Percentiles rank a stretch among this genome's conserved stretches.
Evolutionary conservation across 129 eudicot genomes (phyloP).

Genomic region (Solidago caesia): DNA sequence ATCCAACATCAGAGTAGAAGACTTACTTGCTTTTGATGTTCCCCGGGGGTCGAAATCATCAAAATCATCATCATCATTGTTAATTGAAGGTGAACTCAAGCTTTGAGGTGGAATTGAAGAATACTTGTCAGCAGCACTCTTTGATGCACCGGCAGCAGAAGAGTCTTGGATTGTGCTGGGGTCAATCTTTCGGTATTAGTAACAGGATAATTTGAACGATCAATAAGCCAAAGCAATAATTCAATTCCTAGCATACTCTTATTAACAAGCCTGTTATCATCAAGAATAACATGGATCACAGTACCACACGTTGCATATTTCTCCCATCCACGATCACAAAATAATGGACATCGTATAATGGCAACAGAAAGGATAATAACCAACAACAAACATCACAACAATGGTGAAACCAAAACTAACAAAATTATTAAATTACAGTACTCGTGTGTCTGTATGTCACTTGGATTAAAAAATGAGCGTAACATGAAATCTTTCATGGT

Average conservation of each 20-base stretch:
- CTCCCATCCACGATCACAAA: not conserved
- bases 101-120: constrained; percentile 49
- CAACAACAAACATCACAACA: not conserved
- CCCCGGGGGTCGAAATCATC: constrained; percentile 99
- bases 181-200: constrained; percentile 26
- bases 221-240: constrained; percentile 10
- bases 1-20: constrained; percentile 6
- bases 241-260: not conserved
- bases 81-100: constrained; percentile 46
- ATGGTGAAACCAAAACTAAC: not conserved
- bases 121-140: constrained; percentile 44
- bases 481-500: too few species aligned
- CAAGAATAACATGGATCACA: not conserved
- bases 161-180: constrained; percentile 63
- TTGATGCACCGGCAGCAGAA: constrained; percentile 45
- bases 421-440: too few species aligned
- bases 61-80: constrained; percentile 75
- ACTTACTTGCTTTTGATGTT: constrained; percentile 75
- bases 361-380: not conserved
- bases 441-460: too few species aligned
- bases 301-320: not conserved
- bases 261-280: not conserved
- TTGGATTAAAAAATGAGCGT: too few species aligned
- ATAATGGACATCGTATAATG: not conserved
- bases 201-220: not conserved